Percentiles rank a stretch among this genome's conserved stretches.
Conservation (phyloP, 1,139 yeast species). For the Pichia sp. region DNA sequence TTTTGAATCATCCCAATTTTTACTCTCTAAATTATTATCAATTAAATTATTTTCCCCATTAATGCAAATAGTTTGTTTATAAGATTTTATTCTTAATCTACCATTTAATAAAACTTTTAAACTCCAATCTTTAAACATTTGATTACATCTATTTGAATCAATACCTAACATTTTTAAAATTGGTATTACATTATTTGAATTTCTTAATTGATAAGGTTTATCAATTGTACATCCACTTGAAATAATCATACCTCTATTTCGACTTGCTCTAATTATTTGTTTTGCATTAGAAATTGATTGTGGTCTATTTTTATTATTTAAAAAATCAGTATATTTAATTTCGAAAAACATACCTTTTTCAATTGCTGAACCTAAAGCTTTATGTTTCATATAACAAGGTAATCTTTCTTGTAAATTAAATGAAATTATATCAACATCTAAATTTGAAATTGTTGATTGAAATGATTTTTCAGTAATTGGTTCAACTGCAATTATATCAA, state of each 20-base stretch:
- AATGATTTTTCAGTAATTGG: conserved; percentile 79
- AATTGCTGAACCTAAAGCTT: conserved; percentile 75
- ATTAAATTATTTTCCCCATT: conserved; percentile 37
- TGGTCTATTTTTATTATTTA: conserved; percentile 32
- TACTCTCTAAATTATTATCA: conserved; percentile 26
- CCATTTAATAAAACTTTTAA: conserved; percentile 65
- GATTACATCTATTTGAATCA: conserved; percentile 53
- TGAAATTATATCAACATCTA: conserved; percentile 76
- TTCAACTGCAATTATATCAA: conserved; percentile 75
- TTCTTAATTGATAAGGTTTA: conserved; percentile 46
- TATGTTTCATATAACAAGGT: conserved; percentile 77
- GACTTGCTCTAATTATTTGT: conserved; percentile 73
- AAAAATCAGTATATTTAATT: conserved; percentile 56
- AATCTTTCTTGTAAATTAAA: conserved; percentile 59
- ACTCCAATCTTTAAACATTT: conserved; percentile 54
- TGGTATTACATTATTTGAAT: conserved; percentile 61
- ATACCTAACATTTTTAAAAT: conserved; percentile 66
- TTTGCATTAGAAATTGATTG: conserved; percentile 56
- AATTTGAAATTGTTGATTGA: conserved; percentile 61
- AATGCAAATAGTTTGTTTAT: conserved; percentile 56
- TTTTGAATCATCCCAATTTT: conserved; percentile 5
- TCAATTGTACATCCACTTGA: conserved; percentile 71
- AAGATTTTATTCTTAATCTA: conserved; percentile 59
- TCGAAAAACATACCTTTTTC: conserved; percentile 81
- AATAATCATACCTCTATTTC: conserved; percentile 72